Conservation (phyloP, 805 yeast species). For the Crinitomyces ghanaensis region DNA sequence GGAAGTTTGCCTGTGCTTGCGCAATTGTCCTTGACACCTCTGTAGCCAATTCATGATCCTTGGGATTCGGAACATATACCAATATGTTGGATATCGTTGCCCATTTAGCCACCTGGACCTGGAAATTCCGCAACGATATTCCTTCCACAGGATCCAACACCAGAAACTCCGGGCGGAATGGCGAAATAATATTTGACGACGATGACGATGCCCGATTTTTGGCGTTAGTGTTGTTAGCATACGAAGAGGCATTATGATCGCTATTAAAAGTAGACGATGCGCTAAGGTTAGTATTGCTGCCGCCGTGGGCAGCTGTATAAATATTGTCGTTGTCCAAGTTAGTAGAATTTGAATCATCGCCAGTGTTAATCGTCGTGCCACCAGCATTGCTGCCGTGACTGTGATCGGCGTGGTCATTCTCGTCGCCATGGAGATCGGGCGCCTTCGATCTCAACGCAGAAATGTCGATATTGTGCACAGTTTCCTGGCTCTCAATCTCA, state of each 20-base stretch:
- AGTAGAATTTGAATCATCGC: neutral
- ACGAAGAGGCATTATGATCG: neutral
- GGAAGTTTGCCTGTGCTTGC: constrained; percentile 13
- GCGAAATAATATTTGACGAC: neutral
- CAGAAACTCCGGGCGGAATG: constrained; percentile 49
- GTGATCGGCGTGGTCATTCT: neutral
- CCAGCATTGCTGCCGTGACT: neutral
- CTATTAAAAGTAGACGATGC: neutral
- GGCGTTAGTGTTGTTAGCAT: neutral
- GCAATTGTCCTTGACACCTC: constrained; percentile 12
- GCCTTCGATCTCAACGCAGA: too few species aligned
- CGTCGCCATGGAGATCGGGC: constrained; percentile 1
- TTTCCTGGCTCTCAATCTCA: neutral
- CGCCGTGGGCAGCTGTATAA: neutral
- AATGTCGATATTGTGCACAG: too few species aligned
- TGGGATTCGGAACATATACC: constrained; percentile 52
- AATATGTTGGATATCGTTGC: constrained; percentile 65
- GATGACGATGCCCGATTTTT: neutral
- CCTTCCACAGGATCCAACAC: constrained; percentile 61
- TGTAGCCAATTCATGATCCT: constrained; percentile 10
- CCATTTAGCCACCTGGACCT: constrained; percentile 72
- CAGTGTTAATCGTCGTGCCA: neutral
- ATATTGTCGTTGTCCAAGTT: neutral
- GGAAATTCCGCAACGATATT: constrained; percentile 71
- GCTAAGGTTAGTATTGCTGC: neutral